phyloP scores from a whole-genome alignment of 2,329 filamentous ascomycete species.

The Colletotrichum filicis region DNA sequence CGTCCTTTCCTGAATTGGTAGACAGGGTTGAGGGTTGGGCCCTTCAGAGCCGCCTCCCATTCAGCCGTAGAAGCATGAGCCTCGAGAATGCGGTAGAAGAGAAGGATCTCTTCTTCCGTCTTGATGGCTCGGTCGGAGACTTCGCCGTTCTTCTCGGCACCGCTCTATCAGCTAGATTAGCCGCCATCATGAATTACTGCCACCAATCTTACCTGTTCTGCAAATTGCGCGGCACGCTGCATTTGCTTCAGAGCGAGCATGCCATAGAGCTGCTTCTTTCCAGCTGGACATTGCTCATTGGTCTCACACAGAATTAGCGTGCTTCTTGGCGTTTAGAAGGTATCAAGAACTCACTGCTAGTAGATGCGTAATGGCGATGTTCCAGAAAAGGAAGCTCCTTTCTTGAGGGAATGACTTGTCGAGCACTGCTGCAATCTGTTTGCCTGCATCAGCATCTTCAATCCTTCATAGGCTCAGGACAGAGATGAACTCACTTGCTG shows the following conservation, averaged over 20 bases:
- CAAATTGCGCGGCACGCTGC: constrained; percentile 58
- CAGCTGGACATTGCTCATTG: constrained; percentile 57
- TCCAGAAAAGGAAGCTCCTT: constrained; percentile 63
- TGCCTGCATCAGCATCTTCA: not conserved
- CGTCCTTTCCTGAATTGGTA: constrained; percentile 57
- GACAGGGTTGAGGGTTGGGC: constrained; percentile 53
- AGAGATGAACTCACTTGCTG: constrained; percentile 58
- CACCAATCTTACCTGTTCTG: constrained; percentile 53
- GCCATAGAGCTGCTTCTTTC: constrained; percentile 63
- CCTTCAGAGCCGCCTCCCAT: constrained; percentile 50
- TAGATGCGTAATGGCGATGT: constrained; percentile 63
- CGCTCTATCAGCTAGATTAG: constrained; percentile 6
- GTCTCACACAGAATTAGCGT: constrained; percentile 44
- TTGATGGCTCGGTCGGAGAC: constrained; percentile 47
- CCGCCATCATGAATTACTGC: too few relatives aligned
- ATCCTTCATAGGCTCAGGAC: not conserved
- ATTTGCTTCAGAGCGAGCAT: constrained; percentile 63
- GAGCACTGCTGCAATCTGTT: constrained; percentile 63
- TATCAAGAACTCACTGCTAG: constrained; percentile 57
- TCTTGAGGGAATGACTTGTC: constrained; percentile 63
- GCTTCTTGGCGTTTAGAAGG: too few relatives aligned
- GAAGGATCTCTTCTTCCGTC: constrained; percentile 61
- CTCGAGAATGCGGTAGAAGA: constrained; percentile 60
- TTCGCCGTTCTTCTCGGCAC: constrained; percentile 5
- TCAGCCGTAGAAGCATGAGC: constrained; percentile 55